Evolutionary conservation across 305 asterid genomes (phyloP).

Genomic region (Fraxinus latifolia): DNA sequence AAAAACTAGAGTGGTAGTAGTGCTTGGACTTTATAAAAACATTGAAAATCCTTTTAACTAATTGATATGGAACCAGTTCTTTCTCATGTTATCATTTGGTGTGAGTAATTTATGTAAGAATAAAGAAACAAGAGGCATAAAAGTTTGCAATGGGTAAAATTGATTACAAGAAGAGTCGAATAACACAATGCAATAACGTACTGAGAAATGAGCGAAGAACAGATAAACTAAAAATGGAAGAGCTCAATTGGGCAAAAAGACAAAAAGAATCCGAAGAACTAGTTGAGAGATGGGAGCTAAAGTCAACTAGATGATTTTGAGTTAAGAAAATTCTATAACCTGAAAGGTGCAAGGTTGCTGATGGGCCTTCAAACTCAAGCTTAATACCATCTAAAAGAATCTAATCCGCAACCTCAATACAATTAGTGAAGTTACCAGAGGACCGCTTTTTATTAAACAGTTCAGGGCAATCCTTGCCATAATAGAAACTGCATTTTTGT

Average conservation of each 20-base stretch:
- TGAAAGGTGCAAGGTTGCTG: not conserved
- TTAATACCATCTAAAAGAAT: not conserved
- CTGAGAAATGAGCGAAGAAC: not conserved
- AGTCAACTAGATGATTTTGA: not conserved
- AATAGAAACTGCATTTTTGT: not conserved
- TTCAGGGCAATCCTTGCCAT: not conserved
- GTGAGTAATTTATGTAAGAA: not conserved
- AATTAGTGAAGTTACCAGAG: not conserved
- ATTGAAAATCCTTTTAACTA: not conserved
- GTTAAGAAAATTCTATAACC: not conserved
- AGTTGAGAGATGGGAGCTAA: not conserved
- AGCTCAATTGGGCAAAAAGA: not conserved
- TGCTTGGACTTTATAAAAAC: not conserved
- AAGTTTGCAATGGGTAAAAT: not conserved
- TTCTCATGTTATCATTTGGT: not conserved
- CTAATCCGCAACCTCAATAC: not conserved
- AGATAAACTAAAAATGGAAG: not conserved
- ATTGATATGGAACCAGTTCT: not conserved
- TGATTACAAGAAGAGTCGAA: not conserved
- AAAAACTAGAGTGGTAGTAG: not conserved
- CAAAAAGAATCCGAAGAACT: not conserved
- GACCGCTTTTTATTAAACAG: not conserved
- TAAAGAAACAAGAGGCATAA: not conserved
- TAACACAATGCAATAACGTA: not conserved
- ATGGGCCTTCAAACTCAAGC: not conserved